These are phyloP conservation scores for Spergularia marina DNA, from an alignment of 148 eudicot genomes.

Conservation along the genomic window DNA sequence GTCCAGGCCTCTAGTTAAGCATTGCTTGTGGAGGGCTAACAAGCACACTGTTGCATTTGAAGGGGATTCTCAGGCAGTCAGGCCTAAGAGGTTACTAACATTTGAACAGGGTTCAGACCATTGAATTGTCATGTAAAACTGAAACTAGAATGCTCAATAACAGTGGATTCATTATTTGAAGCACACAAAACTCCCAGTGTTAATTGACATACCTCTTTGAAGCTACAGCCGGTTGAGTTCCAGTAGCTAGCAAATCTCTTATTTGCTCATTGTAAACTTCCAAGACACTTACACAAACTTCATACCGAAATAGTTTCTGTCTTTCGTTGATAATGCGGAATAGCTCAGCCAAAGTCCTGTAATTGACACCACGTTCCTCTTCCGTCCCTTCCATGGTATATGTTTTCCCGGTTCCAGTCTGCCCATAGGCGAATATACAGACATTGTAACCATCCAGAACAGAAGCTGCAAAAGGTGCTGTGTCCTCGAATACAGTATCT, in stretches of 20 bases:
- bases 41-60: background rate
- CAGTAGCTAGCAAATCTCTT: constrained; percentile 68
- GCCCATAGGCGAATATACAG: constrained; percentile 97
- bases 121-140: background rate
- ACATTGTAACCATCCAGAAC: constrained; percentile 95
- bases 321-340: constrained; percentile 66
- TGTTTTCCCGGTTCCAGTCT: constrained; percentile 95
- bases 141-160: background rate
- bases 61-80: background rate
- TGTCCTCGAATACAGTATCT: constrained; percentile 87
- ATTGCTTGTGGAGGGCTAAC: no score
- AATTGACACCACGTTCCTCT: constrained; percentile 86
- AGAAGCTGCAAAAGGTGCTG: constrained; percentile 82
- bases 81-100: background rate
- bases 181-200: background rate
- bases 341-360: constrained; percentile 76
- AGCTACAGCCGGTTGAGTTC: constrained; percentile 54
- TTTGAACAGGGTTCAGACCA: background rate
- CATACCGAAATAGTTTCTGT: constrained; percentile 55
- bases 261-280: constrained; percentile 98
- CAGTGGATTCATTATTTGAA: background rate
- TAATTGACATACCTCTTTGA: constrained; percentile 59
- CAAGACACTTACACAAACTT: constrained; percentile 76
- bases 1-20: no score
- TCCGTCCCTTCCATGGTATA: constrained; percentile 96